Evolutionary conservation across 345 rosid genomes (phyloP).

Genomic region (Eucalyptus curtisii): DNA sequence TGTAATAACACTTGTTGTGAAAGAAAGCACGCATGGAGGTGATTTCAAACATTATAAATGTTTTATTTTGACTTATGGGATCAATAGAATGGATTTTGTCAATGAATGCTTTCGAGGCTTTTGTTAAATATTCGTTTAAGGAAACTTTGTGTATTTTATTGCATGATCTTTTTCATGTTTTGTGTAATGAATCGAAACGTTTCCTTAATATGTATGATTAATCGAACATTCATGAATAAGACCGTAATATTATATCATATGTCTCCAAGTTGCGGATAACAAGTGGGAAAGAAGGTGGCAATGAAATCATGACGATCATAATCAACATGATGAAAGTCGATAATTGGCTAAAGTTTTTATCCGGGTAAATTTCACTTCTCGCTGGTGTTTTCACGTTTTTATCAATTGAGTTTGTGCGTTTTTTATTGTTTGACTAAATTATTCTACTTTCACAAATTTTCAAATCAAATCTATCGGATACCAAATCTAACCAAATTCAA

Average conservation of each 20-base stretch:
- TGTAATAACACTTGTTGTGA: rapidly evolving
- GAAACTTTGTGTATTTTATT: neutral
- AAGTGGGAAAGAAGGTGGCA: neutral
- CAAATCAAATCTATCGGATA: neutral
- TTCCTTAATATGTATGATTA: neutral
- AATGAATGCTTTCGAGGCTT: neutral
- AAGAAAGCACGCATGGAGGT: neutral
- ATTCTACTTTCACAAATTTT: neutral
- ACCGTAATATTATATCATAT: neutral
- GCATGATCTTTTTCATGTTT: neutral
- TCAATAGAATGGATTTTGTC: neutral
- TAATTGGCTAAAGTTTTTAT: neutral
- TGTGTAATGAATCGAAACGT: neutral
- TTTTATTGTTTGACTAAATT: neutral
- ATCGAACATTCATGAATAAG: neutral
- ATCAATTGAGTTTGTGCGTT: neutral
- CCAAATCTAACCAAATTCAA: neutral
- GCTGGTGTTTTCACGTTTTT: neutral
- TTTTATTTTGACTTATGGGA: neutral
- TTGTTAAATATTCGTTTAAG: neutral
- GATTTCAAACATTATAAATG: neutral
- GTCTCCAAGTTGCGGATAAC: neutral
- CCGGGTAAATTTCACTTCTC: neutral
- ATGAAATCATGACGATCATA: neutral
- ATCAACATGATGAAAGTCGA: neutral